A percentile compares a stretch with the other conserved stretches of the same genome.
These are phyloP conservation scores for Oryza brachyantha DNA, from an alignment of 176 grass and related monocot species.

Conservation along the genomic window DNA sequence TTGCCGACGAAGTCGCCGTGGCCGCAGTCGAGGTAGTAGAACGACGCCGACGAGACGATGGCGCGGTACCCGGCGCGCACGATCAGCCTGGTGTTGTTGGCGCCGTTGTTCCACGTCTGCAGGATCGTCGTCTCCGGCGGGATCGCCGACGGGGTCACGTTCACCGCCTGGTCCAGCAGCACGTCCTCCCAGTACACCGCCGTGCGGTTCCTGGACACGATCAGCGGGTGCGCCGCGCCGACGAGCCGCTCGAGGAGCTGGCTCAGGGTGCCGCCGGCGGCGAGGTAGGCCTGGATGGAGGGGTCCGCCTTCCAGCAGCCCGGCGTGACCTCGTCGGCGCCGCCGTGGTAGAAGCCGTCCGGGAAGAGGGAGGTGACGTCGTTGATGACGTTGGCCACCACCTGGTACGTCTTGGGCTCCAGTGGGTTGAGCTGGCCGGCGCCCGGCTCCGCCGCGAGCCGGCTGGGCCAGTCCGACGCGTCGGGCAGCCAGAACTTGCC, in stretches of 20 bases:
- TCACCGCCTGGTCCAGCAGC: constrained; percentile 57
- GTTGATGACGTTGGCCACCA: constrained; percentile 58
- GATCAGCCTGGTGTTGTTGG: constrained; percentile 83
- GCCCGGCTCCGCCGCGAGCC: constrained; percentile 67
- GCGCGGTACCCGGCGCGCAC: constrained; percentile 70
- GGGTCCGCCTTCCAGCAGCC: constrained; percentile 73
- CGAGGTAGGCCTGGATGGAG: constrained; percentile 39
- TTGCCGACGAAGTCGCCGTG: constrained; percentile 74
- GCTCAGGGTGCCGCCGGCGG: constrained; percentile 50
- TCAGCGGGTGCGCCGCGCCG: constrained; percentile 42
- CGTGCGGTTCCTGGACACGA: constrained; percentile 63
- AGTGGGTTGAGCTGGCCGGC: constrained; percentile 86
- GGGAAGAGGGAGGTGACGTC: constrained; percentile 74
- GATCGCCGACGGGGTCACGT: constrained; percentile 44
- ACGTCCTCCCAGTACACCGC: constrained; percentile 94
- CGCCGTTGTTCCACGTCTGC: constrained; percentile 91
- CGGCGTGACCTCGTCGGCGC: constrained; percentile 72
- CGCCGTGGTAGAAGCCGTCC: constrained; percentile 71
- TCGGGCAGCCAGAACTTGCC: constrained; percentile 73
- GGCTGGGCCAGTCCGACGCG: constrained; percentile 22
- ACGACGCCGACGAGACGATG: constrained; percentile 82
- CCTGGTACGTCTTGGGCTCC: constrained; percentile 62
- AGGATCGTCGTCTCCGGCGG: constrained; percentile 80
- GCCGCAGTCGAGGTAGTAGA: constrained; percentile 98
- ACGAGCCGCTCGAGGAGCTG: constrained; percentile 74